Evolutionary conservation across 768 basidiomycete species (phyloP).

Genomic region (Rhodotorula babjevae): DNA sequence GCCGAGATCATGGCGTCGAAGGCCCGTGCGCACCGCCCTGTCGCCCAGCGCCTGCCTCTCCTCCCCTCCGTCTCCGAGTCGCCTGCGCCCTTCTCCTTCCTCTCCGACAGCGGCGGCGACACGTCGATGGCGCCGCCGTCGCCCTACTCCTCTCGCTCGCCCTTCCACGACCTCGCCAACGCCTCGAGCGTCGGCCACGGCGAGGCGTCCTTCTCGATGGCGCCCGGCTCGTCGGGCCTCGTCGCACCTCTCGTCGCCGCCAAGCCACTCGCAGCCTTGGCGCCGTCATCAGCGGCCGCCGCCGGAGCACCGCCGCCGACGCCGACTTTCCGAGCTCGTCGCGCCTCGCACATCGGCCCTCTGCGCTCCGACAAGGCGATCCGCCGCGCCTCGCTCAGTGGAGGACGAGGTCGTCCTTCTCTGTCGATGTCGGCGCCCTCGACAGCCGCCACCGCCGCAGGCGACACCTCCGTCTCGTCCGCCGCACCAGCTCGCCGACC

Average conservation of each 20-base stretch:
- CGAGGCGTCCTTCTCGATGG: constrained; percentile 21
- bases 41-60: not conserved
- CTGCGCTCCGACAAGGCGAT: constrained; percentile 27
- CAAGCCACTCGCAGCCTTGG: constrained; percentile 1
- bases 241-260: constrained; percentile 26
- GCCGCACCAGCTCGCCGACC: not conserved
- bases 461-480: constrained; percentile 1
- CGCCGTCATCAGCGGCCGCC: not conserved
- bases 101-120: constrained; percentile 4
- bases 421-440: not conserved
- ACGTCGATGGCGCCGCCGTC: not conserved
- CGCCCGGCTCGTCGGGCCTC: constrained; percentile 23
- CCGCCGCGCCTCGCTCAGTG: constrained; percentile 23
- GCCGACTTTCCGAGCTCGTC: constrained; percentile 9
- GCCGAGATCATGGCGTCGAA: constrained; percentile 32
- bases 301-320: not conserved
- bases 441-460: not conserved
- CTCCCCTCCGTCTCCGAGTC: constrained; percentile 16
- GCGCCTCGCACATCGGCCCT: constrained; percentile 35
- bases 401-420: not conserved
- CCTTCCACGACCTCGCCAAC: constrained; percentile 31
- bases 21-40: not conserved
- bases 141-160: not conserved
- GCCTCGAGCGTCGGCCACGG: not conserved
- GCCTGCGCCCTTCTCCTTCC: constrained; percentile 21